phyloP scores from a whole-genome alignment of 352 stramenopile genomes.

The Peronospora farinosa region DNA sequence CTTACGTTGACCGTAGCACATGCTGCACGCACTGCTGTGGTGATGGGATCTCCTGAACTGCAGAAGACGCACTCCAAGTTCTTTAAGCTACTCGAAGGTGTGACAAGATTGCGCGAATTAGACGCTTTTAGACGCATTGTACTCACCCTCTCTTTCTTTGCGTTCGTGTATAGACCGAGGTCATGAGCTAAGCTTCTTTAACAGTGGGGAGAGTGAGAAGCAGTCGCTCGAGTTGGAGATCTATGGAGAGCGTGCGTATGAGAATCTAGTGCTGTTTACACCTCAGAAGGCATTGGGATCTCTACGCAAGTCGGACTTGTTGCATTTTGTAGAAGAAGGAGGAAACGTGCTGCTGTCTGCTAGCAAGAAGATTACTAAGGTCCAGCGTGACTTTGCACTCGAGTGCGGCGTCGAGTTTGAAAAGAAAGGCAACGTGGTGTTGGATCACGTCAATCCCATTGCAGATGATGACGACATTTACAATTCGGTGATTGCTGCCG shows the following conservation, averaged over 20 bases:
- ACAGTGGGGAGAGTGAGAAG: slow-evolving; percentile 31
- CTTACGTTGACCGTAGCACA: slow-evolving; percentile 21
- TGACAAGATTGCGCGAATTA: slow-evolving; percentile 1
- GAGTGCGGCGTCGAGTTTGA: slow-evolving; percentile 86
- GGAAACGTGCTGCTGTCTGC: slow-evolving; percentile 78
- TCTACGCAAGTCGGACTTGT: slow-evolving; percentile 58
- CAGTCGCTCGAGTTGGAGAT: slow-evolving; percentile 52
- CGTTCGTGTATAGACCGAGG: slow-evolving; percentile 36
- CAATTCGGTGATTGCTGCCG: slow-evolving; percentile 67
- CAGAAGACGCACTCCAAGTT: slow-evolving; percentile 70
- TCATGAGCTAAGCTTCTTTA: slow-evolving; percentile 59
- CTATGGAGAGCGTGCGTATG: slow-evolving; percentile 83
- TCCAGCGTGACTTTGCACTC: slow-evolving; percentile 80
- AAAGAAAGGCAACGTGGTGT: slow-evolving; percentile 81
- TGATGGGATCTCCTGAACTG: slow-evolving; percentile 54
- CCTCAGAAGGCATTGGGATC: slow-evolving; percentile 71
- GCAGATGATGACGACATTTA: slow-evolving; percentile 54
- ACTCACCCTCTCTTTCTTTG: slow-evolving; percentile 6
- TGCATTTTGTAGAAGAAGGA: slow-evolving; percentile 83
- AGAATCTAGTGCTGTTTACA: slow-evolving; percentile 88
- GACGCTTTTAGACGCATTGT: background rate
- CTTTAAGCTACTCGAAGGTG: slow-evolving; percentile 59
- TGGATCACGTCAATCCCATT: slow-evolving; percentile 82
- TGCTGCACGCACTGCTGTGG: slow-evolving; percentile 55
- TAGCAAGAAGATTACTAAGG: slow-evolving; percentile 68